Conservation (phyloP, 2,329 filamentous ascomycete genomes). For the Penicillium hesseltinei region DNA sequence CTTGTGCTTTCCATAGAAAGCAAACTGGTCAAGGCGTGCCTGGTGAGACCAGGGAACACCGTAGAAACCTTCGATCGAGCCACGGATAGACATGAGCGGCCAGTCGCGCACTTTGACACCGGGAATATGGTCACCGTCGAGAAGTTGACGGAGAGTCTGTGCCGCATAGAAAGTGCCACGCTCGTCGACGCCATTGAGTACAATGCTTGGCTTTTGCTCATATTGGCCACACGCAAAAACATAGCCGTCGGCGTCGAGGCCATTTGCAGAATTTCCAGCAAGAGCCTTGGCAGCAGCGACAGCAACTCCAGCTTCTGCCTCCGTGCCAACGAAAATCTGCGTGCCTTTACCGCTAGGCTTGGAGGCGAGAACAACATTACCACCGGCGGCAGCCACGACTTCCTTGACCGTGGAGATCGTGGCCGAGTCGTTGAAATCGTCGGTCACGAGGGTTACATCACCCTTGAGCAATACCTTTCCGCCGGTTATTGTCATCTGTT, state of each 20-base stretch:
- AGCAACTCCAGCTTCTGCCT: background rate
- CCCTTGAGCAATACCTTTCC: background rate
- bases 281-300: background rate
- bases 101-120: constrained; percentile 21
- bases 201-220: background rate
- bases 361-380: background rate
- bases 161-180: constrained; percentile 1
- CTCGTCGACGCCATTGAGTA: background rate
- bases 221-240: background rate
- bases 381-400: background rate
- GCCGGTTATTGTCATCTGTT: background rate
- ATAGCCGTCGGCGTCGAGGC: background rate
- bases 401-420: background rate
- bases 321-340: background rate
- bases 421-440: background rate
- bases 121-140: background rate
- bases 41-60: constrained; percentile 25
- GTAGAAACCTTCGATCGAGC: constrained; percentile 26
- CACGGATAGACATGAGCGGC: constrained; percentile 27
- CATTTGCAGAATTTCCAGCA: background rate
- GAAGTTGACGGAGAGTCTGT: constrained; percentile 1
- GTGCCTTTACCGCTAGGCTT: background rate
- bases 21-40: constrained; percentile 24
- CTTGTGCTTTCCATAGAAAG: constrained; percentile 24
- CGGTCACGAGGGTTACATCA: background rate